phyloP scores from a whole-genome alignment of 1,284 basidiomycete species.

The Lignosus rhinocerotis region DNA sequence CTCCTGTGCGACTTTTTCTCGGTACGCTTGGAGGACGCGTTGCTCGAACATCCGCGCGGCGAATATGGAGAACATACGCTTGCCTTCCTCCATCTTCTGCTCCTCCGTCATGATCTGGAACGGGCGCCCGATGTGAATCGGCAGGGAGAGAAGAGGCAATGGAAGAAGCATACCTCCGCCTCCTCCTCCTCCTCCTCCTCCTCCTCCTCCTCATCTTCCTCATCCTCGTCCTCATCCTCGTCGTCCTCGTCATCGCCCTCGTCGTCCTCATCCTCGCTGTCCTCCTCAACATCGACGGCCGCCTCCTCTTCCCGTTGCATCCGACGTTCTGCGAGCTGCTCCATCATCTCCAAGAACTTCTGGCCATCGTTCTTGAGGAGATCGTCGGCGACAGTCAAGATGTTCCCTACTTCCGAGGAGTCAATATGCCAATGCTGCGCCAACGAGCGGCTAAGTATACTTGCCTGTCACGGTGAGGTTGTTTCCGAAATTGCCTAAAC shows the following conservation, averaged over 20 bases:
- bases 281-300: conserved; percentile 66
- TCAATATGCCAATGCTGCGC: conserved; percentile 20
- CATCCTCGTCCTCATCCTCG: conserved; percentile 37
- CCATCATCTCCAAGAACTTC: conserved; percentile 99
- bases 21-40: conserved; percentile 75
- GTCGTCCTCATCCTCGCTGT: conserved; percentile 40
- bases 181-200: conserved; percentile 40
- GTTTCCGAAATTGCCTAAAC: conserved; percentile 32
- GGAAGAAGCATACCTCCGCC: conserved; percentile 32
- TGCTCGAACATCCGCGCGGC: conserved; percentile 99
- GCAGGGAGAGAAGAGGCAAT: conserved; percentile 6
- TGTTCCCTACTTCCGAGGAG: conserved; percentile 66
- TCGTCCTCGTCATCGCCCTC: conserved; percentile 37
- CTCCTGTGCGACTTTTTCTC: conserved; percentile 46
- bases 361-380: conserved; percentile 97
- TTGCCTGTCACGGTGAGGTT: conserved; percentile 37
- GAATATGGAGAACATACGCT: conserved; percentile 99
- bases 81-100: conserved; percentile 98
- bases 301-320: conserved; percentile 94
- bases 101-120: conserved; percentile 74
- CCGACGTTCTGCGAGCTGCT: conserved; percentile 93
- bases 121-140: conserved; percentile 13
- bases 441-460: conserved; percentile 15
- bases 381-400: conserved; percentile 98
- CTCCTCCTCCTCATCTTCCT: conserved; percentile 39